Conservation (phyloP, 768 basidiomycete species). For the Lactarius tabidus region DNA sequence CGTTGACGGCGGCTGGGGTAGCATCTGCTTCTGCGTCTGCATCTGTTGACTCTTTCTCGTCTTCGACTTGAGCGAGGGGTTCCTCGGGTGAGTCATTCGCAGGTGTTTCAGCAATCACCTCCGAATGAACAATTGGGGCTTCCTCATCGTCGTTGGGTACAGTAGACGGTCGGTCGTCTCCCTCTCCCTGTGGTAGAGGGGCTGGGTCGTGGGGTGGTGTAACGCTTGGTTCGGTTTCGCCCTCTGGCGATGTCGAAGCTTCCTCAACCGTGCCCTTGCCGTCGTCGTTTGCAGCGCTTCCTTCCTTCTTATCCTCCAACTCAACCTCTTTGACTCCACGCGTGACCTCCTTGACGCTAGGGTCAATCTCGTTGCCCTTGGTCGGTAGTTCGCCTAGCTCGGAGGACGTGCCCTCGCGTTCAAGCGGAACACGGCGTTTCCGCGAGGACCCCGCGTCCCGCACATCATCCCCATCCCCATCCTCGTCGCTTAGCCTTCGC, state of each 20-base stretch:
- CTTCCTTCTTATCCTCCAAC: conserved; percentile 40
- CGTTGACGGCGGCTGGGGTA: neutral
- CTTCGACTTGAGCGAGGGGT: neutral
- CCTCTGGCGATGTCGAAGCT: neutral
- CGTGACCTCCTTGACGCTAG: conserved; percentile 66
- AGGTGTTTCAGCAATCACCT: conserved; percentile 2
- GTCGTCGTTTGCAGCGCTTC: conserved; percentile 8
- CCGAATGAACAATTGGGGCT: conserved; percentile 1
- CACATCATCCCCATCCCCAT: conserved; percentile 33
- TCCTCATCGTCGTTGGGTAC: conserved; percentile 16
- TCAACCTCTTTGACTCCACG: conserved; percentile 67
- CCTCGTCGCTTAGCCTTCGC: conserved; percentile 51
- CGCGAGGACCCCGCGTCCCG: conserved; percentile 24
- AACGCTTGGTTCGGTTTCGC: conserved; percentile 4
- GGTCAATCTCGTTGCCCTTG: conserved; percentile 39
- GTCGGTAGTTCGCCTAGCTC: conserved; percentile 29
- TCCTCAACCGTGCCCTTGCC: conserved; percentile 2
- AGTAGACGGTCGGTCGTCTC: conserved; percentile 8
- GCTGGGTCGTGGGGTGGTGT: conserved; percentile 1
- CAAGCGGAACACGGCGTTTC: conserved; percentile 25
- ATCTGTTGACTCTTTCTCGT: conserved; percentile 3
- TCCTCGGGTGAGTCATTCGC: conserved; percentile 1
- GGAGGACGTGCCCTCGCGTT: conserved; percentile 19
- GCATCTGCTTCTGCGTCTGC: neutral
- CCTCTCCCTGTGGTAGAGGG: neutral